These are phyloP conservation scores for Hypoxylon rickii DNA, from an alignment of 495 filamentous ascomycete genomes.

Conservation along the genomic window DNA sequence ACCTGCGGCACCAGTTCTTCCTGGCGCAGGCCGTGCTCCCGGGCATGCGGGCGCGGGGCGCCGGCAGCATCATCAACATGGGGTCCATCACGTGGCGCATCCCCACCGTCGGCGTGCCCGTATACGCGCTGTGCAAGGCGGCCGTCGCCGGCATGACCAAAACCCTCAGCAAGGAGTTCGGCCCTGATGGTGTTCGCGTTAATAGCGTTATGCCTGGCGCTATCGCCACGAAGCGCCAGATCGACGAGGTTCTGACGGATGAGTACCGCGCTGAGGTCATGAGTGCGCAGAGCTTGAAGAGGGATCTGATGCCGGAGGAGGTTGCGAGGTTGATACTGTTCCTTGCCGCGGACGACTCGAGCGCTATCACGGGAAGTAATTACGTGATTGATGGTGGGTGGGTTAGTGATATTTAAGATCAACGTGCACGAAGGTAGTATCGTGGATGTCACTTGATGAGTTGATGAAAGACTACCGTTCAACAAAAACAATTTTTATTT, in stretches of 20 bases:
- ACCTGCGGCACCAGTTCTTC: constrained; percentile 47
- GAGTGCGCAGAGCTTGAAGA: constrained; percentile 46
- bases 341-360: constrained; percentile 39
- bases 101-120: constrained; percentile 47
- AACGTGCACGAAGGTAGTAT: too few relatives aligned
- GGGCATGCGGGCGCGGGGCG: constrained; percentile 37
- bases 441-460: background rate
- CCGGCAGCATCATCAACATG: constrained; percentile 62
- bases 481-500: too few relatives aligned
- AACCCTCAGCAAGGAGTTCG: constrained; percentile 61
- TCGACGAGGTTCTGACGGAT: constrained; percentile 46
- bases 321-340: constrained; percentile 41
- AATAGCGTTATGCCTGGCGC: constrained; percentile 59
- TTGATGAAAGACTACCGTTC: background rate
- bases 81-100: constrained; percentile 56
- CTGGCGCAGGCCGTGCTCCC: constrained; percentile 51
- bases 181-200: constrained; percentile 54
- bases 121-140: constrained; percentile 61
- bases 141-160: constrained; percentile 62
- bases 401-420: constrained; percentile 31
- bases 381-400: constrained; percentile 42
- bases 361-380: constrained; percentile 40
- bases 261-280: constrained; percentile 49
- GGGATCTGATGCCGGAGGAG: constrained; percentile 46
- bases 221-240: constrained; percentile 48